Percentiles rank a stretch among this genome's conserved stretches.
Evolutionary conservation across 1,139 yeast genomes (phyloP).

Genomic region (Saccharomyces uvarum): DNA sequence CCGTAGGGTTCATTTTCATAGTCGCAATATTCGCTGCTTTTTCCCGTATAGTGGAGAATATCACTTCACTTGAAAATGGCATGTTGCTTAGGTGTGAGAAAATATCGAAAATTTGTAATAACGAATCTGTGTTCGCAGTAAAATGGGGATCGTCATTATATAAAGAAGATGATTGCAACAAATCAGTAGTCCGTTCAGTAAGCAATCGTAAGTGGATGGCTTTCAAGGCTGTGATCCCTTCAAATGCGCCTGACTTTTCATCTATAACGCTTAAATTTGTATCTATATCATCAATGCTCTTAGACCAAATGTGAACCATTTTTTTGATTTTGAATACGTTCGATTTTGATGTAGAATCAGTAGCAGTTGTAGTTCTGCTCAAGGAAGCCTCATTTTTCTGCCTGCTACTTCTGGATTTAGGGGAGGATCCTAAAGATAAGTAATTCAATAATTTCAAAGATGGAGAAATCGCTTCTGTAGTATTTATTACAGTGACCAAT

Average conservation of each 20-base stretch:
- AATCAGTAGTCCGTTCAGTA: constrained; percentile 60
- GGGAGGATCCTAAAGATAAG: constrained; percentile 18
- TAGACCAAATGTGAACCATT: constrained; percentile 14
- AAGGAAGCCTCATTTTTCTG: constrained; percentile 7
- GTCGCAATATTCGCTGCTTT: constrained; percentile 28
- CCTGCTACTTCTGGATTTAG: not conserved
- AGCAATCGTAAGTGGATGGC: constrained; percentile 53
- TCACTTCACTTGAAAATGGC: constrained; percentile 45
- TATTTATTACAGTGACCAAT: constrained; percentile 20
- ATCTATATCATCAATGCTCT: constrained; percentile 15
- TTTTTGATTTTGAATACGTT: constrained; percentile 16
- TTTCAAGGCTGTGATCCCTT: constrained; percentile 36
- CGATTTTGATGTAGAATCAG: constrained; percentile 14
- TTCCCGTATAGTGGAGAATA: constrained; percentile 42
- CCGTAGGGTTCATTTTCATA: constrained; percentile 11
- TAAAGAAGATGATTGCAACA: constrained; percentile 53
- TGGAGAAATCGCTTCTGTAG: constrained; percentile 24
- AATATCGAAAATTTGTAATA: constrained; percentile 46
- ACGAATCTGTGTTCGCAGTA: constrained; percentile 38
- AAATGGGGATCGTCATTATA: constrained; percentile 31
- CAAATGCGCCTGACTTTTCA: constrained; percentile 18
- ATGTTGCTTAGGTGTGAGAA: constrained; percentile 47
- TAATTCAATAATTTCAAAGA: constrained; percentile 24
- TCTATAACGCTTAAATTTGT: constrained; percentile 15
- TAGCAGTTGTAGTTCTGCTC: constrained; percentile 16